Evolutionary conservation across 306 rosid genomes (phyloP), one percentile per base, ranked within the genome.

Genomic region (Clitoria ternatea): DNA sequence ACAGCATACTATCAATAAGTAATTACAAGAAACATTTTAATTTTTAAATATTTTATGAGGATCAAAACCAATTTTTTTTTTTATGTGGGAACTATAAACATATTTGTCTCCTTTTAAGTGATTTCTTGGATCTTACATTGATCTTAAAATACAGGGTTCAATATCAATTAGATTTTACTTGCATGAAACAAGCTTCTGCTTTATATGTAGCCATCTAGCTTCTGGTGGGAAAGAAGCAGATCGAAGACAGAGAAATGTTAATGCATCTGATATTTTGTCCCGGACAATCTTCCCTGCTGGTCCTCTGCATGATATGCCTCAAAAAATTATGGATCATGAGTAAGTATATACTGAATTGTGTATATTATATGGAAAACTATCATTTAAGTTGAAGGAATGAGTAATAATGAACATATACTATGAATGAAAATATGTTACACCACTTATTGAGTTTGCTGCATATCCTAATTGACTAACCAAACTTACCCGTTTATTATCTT

Each of bases 181-280:
- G 67, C 89, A 88, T 73, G 97, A 81, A 79, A 88, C 96, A 30
- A 86, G 92, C 84, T 86, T 90, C 77, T 90, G 98, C 91, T 90
- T 92, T 72, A 89, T 90, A 20, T 90, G 98, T 70, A 77, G 88
- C 20, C 98, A 92, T 80, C 76, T 92, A 74, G 96, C 97, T 66
- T 88, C 96, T 0, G 98, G 98, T 5, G 88, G 87, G 1, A 86
- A 80, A 71, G 88, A 88, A 69, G 87, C 75, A 60, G 83, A 92
- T 36, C 66, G 76, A 45, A 80, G 80, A 56, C 84, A 61, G 1
- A 88, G 98, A 76, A 92, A 92, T 24, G 24, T 82, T 5, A 66
- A 92, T 55, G 91, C 84, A 7, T 1, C 71, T 42, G 83, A 90
- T 53, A 86, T 92, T 26, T 77, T 92, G 39, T 80, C 72, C 73